These are phyloP conservation scores for Phytophthora foliorum DNA, from an alignment of 352 stramenopile species.

Conservation along the genomic window DNA sequence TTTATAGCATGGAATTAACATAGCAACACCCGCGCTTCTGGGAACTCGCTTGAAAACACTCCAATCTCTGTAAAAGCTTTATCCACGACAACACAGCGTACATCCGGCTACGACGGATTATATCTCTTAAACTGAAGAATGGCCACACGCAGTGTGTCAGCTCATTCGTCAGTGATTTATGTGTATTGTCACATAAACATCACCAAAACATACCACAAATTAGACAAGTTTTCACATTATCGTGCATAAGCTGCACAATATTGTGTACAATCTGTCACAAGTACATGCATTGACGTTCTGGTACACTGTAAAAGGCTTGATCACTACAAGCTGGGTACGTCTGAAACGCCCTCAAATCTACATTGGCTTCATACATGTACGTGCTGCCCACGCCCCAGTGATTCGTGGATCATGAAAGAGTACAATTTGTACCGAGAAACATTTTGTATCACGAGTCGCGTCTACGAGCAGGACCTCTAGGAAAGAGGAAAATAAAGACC, in stretches of 20 bases:
- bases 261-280: no score
- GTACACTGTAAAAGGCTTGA: neutral
- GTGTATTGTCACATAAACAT: no score
- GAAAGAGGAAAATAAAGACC: neutral
- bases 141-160: constrained; percentile 1
- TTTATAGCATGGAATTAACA: constrained; percentile 36
- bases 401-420: constrained; percentile 28
- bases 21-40: constrained; percentile 12
- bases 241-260: no score
- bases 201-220: constrained; percentile 4
- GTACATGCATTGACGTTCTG: no score
- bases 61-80: constrained; percentile 38
- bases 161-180: constrained; percentile 17
- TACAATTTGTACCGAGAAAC: constrained; percentile 21
- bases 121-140: constrained; percentile 22
- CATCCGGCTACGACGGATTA: constrained; percentile 4
- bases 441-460: constrained; percentile 19
- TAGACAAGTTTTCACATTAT: no score
- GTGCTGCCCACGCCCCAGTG: constrained; percentile 16
- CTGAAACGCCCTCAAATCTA: neutral
- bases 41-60: constrained; percentile 6
- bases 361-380: no score
- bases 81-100: constrained; percentile 27
- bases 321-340: neutral
- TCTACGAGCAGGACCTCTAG: constrained; percentile 12